Base-by-base conservation (phyloP, 495 filamentous ascomycete genomes). In the Trypethelium eluteriae region DNA sequence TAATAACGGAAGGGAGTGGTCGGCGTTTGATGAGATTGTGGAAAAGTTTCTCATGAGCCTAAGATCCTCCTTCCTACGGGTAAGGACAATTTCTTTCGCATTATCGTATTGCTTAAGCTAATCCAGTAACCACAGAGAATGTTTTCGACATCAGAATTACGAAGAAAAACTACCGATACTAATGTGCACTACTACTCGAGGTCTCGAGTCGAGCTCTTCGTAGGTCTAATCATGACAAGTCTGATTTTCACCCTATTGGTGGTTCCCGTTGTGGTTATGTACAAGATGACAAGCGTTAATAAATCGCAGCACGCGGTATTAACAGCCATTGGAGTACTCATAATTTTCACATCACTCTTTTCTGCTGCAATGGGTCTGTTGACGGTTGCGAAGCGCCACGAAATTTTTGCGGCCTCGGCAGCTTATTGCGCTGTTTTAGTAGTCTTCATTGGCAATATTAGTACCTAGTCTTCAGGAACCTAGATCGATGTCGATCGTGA, bases 331-430 rank as follows among this genome's bases (percentile, higher is more conserved):
- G 70, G 63, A 9, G 64, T 79, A 0, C 63, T 79, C 4, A 62
- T 75, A 16, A 62, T 74, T 0, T 77, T 78, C 65, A 78, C 77
- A 0, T 63, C 79, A 0, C 18, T 77, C 0, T 81, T 81, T 62
- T 73, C 70, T 7, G 75, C 73, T 0, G 73, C 73, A 0, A 72
- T 81, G 64, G 72, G 69, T 16, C 44, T 71, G 0, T 62, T 79
- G 12, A 81, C 79, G 2, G 78, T 72, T 39, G 79, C 79, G 1
- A 71, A 66, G 67, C 59, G 79, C 25, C 76, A 79, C 63, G 79
- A 81, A 64, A 70, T 81, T 16, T 77, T 81, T 65, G 79, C 76
- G 6, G 77, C 77, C 3, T 72, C 71, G 39, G 79, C 79, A 16
- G 79, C 73, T 64, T 80, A 73, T 67, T 75, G 72, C 62, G 73